Evolutionary conservation across 2,329 filamentous ascomycete genomes (phyloP), one percentile per base, ranked within the genome.

Genomic region (Drechslerella stenobrocha): DNA sequence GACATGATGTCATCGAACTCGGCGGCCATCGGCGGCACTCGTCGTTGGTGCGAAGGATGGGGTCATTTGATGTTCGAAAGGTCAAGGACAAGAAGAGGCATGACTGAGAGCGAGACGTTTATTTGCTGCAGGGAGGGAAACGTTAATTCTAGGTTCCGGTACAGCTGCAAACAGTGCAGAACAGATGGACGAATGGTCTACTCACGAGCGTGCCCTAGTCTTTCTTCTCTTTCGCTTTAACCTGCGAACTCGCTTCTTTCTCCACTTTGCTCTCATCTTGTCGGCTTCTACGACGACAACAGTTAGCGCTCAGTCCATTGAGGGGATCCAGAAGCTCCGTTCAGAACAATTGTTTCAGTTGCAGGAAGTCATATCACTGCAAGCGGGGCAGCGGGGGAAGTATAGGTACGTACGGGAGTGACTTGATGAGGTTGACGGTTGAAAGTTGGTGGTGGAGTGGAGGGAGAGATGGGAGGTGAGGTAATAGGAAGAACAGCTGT

Each of bases 191-290:
- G 42, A 30, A 30, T 26, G 26, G 28, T 61, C 40, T 71, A 81
- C 90, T 85, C 84, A 97, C 93, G 87, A 91, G 83, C 93, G 83
- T 77, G 92, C 93, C 80, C 93, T 87, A 83, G 93, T 96, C 92
- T 98, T 98, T 90, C 93, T 95, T 84, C 93, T 90, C 91, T 98
- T 98, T 80, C 91, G 88, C 88, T 97, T 97, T 81, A 98, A 90
- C 81, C 93, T 87, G 78, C 93, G 86, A 82, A 96, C 91, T 80
- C 93, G 86, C 92, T 98, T 98, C 89, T 98, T 98, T 85, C 92
- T 93, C 93, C 93, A 97, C 85, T 97, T 97, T 79, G 90, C 91
- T 93, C 92, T 87, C 85, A 87, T 87, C 63, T 67, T 67, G 63
- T 67, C 63, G 63, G 50, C 52, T 60, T 57, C 61, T 66, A 37